Base-by-base conservation (phyloP, 257 asterid genomes). In the Striga asiatica region DNA sequence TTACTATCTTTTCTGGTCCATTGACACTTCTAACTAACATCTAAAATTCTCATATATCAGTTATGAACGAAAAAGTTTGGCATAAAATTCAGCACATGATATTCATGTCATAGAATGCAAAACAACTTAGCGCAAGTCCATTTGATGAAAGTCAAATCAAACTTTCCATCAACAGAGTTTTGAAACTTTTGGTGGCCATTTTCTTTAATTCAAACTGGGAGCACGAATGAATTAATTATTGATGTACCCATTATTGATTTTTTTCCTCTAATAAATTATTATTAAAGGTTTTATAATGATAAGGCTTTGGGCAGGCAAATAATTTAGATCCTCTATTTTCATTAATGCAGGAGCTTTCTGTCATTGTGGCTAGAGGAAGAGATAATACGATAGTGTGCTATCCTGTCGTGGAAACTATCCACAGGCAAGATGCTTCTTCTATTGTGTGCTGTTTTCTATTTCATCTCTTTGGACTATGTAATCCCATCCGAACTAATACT, bases 331-430 rank as follows among this genome's bases (percentile, higher is more conserved):
- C 50, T 51, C 12, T 60, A 23, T 23, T 48, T 32, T 58, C 19
- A 54, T 37, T 35, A 22, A 54, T 67, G 55, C 76, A 89, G 96
- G 98, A 89, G 79, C 88, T 89, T 42, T 81, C 98, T 74, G 95
- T 89, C 50, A 72, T 89, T 60, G 96, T 89, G 68, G 95, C 88
- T 11, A 86, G 98, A 75, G 98, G 96, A 61, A 80, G 81, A 73
- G 94, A 91, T 74, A 64, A 73, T 66, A 66, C 81, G 50, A 18
- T 80, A 19, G 27, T 66, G 2, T 82, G 94, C 62, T 92, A 84
- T 66, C 88, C 97, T 28, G 95, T 79, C 31, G 99, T 88, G 52
- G 99, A 92, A 76, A 88, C 99, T 45, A 73, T 82, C 37, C 97
- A 92, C 78, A 84, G 82, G 97, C 74, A 68, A 60, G 73, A 56